Conservation (phyloP, 768 basidiomycete species). For the Dioszegia crocea region DNA sequence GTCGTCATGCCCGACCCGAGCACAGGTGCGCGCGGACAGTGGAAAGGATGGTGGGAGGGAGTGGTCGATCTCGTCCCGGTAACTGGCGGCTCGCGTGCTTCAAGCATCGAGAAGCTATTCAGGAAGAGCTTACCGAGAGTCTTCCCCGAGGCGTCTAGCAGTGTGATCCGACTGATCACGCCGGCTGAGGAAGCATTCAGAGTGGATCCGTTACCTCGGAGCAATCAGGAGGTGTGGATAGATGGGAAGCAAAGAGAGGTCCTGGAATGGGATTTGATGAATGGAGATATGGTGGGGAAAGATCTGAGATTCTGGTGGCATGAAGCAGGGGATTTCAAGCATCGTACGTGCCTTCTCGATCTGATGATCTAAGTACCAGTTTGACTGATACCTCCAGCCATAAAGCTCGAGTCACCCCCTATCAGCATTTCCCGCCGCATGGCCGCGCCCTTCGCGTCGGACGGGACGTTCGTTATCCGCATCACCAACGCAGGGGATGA, state of each 20-base stretch:
- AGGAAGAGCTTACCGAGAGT: constrained; percentile 26
- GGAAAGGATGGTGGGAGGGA: constrained; percentile 62
- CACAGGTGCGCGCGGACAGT: constrained; percentile 11
- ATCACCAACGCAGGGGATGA: constrained; percentile 60
- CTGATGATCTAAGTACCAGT: background rate
- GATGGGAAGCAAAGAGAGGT: constrained; percentile 26
- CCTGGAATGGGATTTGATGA: constrained; percentile 30
- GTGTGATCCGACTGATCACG: constrained; percentile 29
- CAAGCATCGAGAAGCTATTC: constrained; percentile 29
- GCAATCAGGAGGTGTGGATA: constrained; percentile 16
- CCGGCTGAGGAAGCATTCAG: constrained; percentile 9
- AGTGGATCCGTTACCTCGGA: background rate
- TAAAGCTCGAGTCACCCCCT: constrained; percentile 54
- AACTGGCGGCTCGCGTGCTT: constrained; percentile 18
- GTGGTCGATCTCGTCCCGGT: constrained; percentile 67
- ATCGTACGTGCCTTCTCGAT: constrained; percentile 26
- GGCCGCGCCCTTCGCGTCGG: constrained; percentile 68
- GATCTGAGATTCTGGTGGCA: constrained; percentile 40
- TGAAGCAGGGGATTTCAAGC: constrained; percentile 27
- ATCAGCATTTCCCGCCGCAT: constrained; percentile 67
- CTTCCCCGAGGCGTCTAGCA: constrained; percentile 33
- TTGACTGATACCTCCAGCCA: constrained; percentile 23
- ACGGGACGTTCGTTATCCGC: constrained; percentile 65
- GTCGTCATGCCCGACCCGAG: constrained; percentile 31
- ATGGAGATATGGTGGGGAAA: constrained; percentile 14